These are phyloP conservation scores for Xylaria intraflava DNA, from an alignment of 495 filamentous ascomycete species.

Conservation along the genomic window DNA sequence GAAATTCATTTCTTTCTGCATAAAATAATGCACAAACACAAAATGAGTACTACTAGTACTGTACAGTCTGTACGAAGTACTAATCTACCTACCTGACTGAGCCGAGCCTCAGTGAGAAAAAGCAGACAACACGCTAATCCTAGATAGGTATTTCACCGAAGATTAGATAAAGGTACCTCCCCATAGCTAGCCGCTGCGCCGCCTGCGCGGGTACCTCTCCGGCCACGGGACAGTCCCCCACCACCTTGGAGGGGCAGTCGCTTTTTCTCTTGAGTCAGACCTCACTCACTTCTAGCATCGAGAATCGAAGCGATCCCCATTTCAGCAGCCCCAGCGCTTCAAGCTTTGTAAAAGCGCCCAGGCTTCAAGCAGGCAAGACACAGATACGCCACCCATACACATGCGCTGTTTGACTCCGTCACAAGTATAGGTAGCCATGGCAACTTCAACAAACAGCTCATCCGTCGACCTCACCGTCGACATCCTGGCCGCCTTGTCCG, in stretches of 20 bases:
- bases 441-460: slow-evolving; percentile 5
- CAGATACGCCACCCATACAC: neutral
- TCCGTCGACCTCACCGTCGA: slow-evolving; percentile 51
- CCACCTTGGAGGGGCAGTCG: slow-evolving; percentile 5
- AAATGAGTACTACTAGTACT: too few species aligned
- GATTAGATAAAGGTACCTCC: too few species aligned
- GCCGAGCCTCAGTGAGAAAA: too few species aligned
- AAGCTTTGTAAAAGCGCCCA: neutral
- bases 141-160: too few species aligned
- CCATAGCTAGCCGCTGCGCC: too few species aligned
- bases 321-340: neutral
- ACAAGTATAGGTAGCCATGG: slow-evolving; percentile 13
- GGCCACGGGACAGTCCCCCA: neutral
- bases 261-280: slow-evolving; percentile 5
- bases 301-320: neutral
- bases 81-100: too few species aligned
- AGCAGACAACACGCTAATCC: too few species aligned
- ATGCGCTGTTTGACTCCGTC: neutral
- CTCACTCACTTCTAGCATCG: neutral
- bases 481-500: slow-evolving; percentile 58
- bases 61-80: too few species aligned
- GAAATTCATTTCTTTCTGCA: too few species aligned
- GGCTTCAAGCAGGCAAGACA: neutral
- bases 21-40: too few species aligned
- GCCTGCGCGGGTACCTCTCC: too few species aligned